These are phyloP conservation scores for Recurvomyces mirabilis DNA, from an alignment of 495 filamentous ascomycete species.

Conservation along the genomic window DNA sequence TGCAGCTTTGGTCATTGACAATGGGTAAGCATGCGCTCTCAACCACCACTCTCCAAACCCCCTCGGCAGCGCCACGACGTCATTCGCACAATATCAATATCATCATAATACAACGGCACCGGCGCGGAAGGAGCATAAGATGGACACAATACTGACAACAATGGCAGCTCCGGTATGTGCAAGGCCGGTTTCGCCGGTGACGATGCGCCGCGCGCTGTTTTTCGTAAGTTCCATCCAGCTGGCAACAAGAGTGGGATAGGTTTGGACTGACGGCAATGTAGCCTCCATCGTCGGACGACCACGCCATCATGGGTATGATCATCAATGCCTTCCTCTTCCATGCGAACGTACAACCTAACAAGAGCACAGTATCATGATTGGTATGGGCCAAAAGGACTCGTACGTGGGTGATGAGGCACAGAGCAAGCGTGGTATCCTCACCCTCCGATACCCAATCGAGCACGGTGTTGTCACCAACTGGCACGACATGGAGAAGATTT, in stretches of 20 bases:
- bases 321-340: not conserved
- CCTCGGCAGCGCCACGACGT: not conserved
- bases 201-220: constrained; percentile 98
- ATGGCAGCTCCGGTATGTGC: constrained; percentile 95
- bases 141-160: constrained; percentile 7
- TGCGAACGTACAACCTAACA: constrained; percentile 27
- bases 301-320: constrained; percentile 91
- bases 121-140: not conserved
- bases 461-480: constrained; percentile 99
- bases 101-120: not conserved
- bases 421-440: constrained; percentile 99
- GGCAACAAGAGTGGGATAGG: not conserved
- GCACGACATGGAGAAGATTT: constrained; percentile 99
- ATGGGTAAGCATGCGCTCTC: constrained; percentile 69
- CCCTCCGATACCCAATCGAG: constrained; percentile 97
- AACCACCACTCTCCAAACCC: not conserved
- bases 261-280: constrained; percentile 34
- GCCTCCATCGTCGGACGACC: constrained; percentile 98
- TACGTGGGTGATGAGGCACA: constrained; percentile 99
- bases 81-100: not conserved
- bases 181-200: constrained; percentile 99
- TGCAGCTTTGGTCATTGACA: constrained; percentile 99
- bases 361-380: constrained; percentile 90
- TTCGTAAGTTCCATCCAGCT: constrained; percentile 77
- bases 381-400: constrained; percentile 99